phyloP scores from a whole-genome alignment of 106 monocot species.

The Cymbidium sinense region DNA sequence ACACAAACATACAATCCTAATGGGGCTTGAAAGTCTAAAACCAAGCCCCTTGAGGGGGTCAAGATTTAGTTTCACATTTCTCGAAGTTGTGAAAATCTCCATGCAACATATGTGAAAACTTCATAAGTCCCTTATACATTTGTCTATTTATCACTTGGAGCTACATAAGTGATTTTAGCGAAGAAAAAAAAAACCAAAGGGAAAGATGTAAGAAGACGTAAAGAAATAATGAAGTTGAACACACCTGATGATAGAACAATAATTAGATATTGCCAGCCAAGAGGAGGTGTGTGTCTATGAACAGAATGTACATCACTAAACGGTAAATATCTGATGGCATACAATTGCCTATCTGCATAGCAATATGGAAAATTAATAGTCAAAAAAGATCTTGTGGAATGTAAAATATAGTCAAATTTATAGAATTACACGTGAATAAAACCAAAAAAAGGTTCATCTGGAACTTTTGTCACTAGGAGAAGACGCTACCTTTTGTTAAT shows the following conservation, averaged over 20 bases:
- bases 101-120: not conserved
- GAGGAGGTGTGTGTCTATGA: slow-evolving; percentile 68
- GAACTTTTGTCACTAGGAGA: not conserved
- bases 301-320: slow-evolving; percentile 66
- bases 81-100: not conserved
- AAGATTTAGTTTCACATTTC: not conserved
- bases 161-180: not conserved
- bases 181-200: not conserved
- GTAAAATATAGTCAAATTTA: too few relatives aligned
- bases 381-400: not conserved
- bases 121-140: not conserved
- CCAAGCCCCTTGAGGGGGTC: not conserved
- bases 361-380: not conserved
- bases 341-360: slow-evolving; percentile 70
- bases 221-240: not conserved
- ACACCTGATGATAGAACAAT: slow-evolving; percentile 86
- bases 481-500: slow-evolving; percentile 52
- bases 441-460: not conserved
- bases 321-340: slow-evolving; percentile 60
- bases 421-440: too few relatives aligned
- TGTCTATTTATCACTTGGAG: not conserved
- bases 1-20: not conserved
- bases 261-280: slow-evolving; percentile 88
- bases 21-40: slow-evolving; percentile 1
- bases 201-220: not conserved